Conservation (phyloP, 257 asterid species). For the Primulina eburnea region DNA sequence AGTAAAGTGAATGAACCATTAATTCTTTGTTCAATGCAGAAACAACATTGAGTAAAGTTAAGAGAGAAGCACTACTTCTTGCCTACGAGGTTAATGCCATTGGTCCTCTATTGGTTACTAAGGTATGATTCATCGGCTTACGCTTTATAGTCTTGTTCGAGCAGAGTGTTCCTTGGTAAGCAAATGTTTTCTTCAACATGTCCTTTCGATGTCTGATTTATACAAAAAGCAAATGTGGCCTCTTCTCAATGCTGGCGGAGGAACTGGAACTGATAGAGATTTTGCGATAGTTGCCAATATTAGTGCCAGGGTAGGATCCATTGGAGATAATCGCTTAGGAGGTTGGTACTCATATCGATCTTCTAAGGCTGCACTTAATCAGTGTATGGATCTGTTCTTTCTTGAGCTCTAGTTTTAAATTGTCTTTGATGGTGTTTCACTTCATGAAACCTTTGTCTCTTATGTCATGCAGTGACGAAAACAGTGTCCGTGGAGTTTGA, state of each 20-base stretch:
- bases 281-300: slow-evolving; percentile 68
- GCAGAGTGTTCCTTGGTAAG: not conserved
- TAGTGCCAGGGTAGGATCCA: slow-evolving; percentile 95
- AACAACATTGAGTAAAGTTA: slow-evolving; percentile 85
- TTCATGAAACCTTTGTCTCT: not conserved
- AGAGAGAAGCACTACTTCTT: slow-evolving; percentile 72
- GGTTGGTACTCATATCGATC: slow-evolving; percentile 98
- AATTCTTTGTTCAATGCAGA: slow-evolving; percentile 60
- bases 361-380: slow-evolving; percentile 85
- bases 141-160: not conserved
- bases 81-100: slow-evolving; percentile 85
- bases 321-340: slow-evolving; percentile 80
- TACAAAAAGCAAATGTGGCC: slow-evolving; percentile 89
- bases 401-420: slow-evolving; percentile 5
- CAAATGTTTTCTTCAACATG: not conserved
- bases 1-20: slow-evolving; percentile 26
- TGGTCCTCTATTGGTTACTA: slow-evolving; percentile 80
- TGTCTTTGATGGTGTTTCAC: not conserved
- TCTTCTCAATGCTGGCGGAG: slow-evolving; percentile 80
- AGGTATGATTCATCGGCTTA: slow-evolving; percentile 33
- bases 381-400: slow-evolving; percentile 44
- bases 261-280: slow-evolving; percentile 58
- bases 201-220: slow-evolving; percentile 21
- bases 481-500: slow-evolving; percentile 67
- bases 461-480: slow-evolving; percentile 62